Evolutionary conservation across 352 stramenopile species (phyloP).

Genomic region (Phytophthora fragariae): DNA sequence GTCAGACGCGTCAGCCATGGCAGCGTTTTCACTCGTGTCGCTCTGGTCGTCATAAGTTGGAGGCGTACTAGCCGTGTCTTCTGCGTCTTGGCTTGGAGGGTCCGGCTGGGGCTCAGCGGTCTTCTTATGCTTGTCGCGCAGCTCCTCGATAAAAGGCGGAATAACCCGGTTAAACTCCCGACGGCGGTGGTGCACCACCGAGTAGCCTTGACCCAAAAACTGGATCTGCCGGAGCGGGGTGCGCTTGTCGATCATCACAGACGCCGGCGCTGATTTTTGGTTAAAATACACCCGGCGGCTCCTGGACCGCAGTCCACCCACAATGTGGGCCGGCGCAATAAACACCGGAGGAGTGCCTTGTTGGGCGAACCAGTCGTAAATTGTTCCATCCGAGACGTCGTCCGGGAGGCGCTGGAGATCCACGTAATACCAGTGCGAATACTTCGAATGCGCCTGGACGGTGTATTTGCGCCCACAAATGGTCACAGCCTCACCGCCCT

Average conservation of each 20-base stretch:
- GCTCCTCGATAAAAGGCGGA: neutral
- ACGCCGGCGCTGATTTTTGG: neutral
- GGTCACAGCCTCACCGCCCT: neutral
- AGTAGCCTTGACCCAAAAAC: neutral
- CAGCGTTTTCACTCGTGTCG: neutral
- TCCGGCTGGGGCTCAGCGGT: neutral
- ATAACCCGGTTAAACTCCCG: neutral
- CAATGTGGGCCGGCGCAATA: neutral
- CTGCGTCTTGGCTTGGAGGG: no score
- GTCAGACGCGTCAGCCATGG: neutral
- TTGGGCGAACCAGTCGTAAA: conserved; percentile 8
- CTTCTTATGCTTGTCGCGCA: neutral
- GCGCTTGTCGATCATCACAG: neutral
- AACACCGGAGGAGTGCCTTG: neutral
- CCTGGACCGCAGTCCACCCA: neutral
- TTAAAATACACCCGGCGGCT: conserved; percentile 4
- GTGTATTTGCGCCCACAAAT: neutral
- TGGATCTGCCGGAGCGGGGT: conserved; percentile 5
- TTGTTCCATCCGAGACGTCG: neutral
- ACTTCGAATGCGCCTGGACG: neutral
- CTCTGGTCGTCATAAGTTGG: neutral
- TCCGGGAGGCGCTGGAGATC: neutral
- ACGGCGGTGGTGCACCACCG: conserved; percentile 4
- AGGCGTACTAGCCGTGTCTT: neutral
- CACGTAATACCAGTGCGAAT: neutral